Evolutionary conservation across 345 rosid genomes (phyloP).

Genomic region (Noccaea caerulescens): DNA sequence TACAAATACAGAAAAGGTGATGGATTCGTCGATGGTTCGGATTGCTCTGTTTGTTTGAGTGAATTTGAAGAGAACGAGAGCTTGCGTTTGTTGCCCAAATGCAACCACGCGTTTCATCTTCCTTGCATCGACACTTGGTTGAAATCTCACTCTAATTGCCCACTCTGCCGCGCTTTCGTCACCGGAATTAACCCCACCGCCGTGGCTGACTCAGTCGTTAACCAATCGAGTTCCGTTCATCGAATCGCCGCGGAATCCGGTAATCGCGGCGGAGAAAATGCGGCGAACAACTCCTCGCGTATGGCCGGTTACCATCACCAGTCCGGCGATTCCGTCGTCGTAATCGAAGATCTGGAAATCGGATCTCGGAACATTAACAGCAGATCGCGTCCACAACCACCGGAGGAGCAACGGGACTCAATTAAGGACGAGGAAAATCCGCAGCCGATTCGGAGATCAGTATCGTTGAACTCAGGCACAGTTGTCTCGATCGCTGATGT

Average conservation of each 20-base stretch:
- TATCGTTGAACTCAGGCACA: constrained; percentile 52
- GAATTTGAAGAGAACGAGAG: constrained; percentile 79
- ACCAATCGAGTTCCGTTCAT: constrained; percentile 10
- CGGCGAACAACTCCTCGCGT: constrained; percentile 7
- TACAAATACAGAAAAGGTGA: constrained; percentile 60
- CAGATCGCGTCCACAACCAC: not conserved
- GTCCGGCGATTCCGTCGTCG: constrained; percentile 45
- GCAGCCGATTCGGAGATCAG: constrained; percentile 56
- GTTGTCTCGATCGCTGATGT: constrained; percentile 51
- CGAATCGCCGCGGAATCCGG: constrained; percentile 4
- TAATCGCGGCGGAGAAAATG: constrained; percentile 6
- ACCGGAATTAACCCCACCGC: constrained; percentile 16
- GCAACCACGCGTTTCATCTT: constrained; percentile 85
- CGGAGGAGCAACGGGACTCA: constrained; percentile 31
- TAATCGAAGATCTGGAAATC: constrained; percentile 50
- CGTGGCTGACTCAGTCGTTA: not conserved
- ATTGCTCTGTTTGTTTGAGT: constrained; percentile 75
- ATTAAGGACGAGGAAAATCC: not conserved
- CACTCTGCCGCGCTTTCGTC: constrained; percentile 68
- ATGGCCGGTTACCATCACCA: not conserved
- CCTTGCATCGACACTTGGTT: constrained; percentile 90
- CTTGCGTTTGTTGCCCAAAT: constrained; percentile 68
- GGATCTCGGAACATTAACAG: constrained; percentile 22
- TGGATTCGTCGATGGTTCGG: constrained; percentile 60
- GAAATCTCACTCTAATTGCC: constrained; percentile 80